Conservation (phyloP, 129 eudicot species). For the Helianthus annuus region HanXRQr2.0-SUNRISE NC_035444.2:5603505-5604004, state of each 20-base stretch:
- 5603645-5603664: no score
- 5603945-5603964: no score
- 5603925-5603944: conserved; percentile 48
- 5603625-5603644: no score
- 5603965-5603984: no score
- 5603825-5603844: conserved; percentile 85
- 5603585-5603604: no score
- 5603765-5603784: conserved; percentile 98
- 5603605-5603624: no score
- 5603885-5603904: conserved; percentile 90
- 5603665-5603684: no score
- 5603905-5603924: conserved; percentile 99
- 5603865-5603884: conserved; percentile 83
- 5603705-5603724: background rate
- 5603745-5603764: conserved; percentile 83
- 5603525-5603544: no score
- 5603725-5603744: background rate
- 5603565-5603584: no score
- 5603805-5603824: conserved; percentile 92
- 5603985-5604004: background rate
- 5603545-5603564: no score
- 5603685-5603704: no score
- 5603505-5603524: no score
- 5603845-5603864: conserved; percentile 77
- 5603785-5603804: conserved; percentile 95